Base-by-base conservation (phyloP, 345 rosid species). In the Erucastrum elatum region DNA sequence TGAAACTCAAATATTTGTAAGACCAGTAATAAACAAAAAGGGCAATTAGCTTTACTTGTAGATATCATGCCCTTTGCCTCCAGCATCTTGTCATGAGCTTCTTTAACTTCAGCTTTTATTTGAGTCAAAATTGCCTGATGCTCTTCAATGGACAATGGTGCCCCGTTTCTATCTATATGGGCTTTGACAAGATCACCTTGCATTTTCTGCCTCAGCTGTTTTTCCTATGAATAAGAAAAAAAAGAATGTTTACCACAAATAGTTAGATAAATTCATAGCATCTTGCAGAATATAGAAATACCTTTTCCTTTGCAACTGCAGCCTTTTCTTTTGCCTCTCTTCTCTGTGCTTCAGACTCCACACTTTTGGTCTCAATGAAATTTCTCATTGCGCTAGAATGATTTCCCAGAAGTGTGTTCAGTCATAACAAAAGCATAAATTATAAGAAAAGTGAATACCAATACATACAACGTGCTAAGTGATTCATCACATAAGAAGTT, bases 271-370 rank as follows among this genome's bases (percentile, higher is more conserved):
- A 15, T 31, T 33, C 13, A 63, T 29, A 16, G 25, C 10, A 51
- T 41, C 21, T 62, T 49, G 17, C 53, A 62, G 13, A 53, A 4
- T 71, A 33, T 4, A 65, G 13, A 30, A 15, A 64, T 77, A 88
- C 96, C 91, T 87, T 89, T 33, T 86, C 85, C 80, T 82, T 94
- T 37, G 87, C 90, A 60, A 82, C 89, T 80, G 74, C 64, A 81
- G 84, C 72, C 71, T 59, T 67, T 59, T 31, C 27, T 60, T 68
- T 60, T 2, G 68, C 62, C 44, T 68, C 74, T 30, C 13, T 75
- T 13, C 25, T 61, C 53, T 15, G 6, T 30, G 27, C 15, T 31
- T 17, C 4, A 80, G 65, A 70, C 75, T 83, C 75, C 1, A 68
- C 76, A 71, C 75, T 78, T 75, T 86, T 83, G 27, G 41, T 11